Conservation (phyloP, 192 early-diverging fungal species). For the Umbelopsis ramanniana region DNA sequence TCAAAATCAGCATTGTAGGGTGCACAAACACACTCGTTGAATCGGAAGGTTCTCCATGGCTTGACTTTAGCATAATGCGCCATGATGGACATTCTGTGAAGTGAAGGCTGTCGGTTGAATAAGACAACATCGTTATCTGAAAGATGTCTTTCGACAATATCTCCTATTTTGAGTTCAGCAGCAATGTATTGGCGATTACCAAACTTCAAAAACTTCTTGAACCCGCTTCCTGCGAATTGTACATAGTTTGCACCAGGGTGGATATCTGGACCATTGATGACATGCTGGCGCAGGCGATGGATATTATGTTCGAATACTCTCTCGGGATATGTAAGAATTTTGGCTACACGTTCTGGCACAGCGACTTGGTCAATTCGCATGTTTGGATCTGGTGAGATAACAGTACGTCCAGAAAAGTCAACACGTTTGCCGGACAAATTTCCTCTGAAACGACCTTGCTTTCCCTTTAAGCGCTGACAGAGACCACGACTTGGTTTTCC, state of each 20-base stretch:
- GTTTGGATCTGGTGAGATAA: slow-evolving; percentile 99
- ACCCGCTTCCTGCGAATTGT: slow-evolving; percentile 53
- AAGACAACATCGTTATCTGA: slow-evolving; percentile 93
- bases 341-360: slow-evolving; percentile 89
- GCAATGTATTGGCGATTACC: slow-evolving; percentile 73
- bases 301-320: slow-evolving; percentile 91
- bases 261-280: slow-evolving; percentile 86
- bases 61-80: slow-evolving; percentile 91
- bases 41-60: slow-evolving; percentile 98
- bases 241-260: slow-evolving; percentile 95
- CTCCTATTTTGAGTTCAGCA: slow-evolving; percentile 79
- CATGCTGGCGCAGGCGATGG: slow-evolving; percentile 69
- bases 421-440: slow-evolving; percentile 99
- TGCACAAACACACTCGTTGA: slow-evolving; percentile 99
- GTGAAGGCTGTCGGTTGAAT: slow-evolving; percentile 98
- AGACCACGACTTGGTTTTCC: slow-evolving; percentile 83
- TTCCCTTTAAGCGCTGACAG: slow-evolving; percentile 97
- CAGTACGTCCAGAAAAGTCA: slow-evolving; percentile 97
- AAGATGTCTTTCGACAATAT: slow-evolving; percentile 95
- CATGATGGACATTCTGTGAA: slow-evolving; percentile 98
- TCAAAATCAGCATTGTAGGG: slow-evolving; percentile 99
- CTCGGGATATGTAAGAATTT: slow-evolving; percentile 95
- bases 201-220: slow-evolving; percentile 68
- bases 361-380: slow-evolving; percentile 96
- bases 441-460: slow-evolving; percentile 98